Evolutionary conservation across 306 rosid species (phyloP).

Genomic region (Potentilla sterilis): DNA sequence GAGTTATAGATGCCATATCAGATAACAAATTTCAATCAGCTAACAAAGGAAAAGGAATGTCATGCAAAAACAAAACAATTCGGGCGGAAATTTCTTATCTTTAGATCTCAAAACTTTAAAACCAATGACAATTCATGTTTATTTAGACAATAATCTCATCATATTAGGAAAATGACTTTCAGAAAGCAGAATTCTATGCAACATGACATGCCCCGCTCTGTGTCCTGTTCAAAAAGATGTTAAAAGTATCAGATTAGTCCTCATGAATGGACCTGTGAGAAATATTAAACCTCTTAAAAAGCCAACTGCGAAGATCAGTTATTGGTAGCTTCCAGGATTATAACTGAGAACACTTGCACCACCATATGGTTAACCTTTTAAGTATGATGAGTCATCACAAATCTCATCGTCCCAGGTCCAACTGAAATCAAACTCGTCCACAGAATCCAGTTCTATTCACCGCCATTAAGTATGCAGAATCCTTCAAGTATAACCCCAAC

Average conservation of each 20-base stretch:
- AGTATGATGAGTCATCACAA: neutral
- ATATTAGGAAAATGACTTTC: neutral
- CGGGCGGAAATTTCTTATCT: no score
- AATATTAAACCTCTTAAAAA: no score
- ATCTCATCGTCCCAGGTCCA: neutral
- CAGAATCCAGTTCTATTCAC: neutral
- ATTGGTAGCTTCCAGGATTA: neutral
- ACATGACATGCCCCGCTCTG: neutral
- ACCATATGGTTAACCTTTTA: neutral
- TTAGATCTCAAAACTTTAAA: no score
- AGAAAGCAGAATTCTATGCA: neutral
- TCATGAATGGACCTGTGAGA: neutral
- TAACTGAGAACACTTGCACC: neutral
- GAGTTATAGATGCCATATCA: neutral
- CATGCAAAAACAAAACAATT: no score
- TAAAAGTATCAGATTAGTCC: neutral
- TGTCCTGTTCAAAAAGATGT: neutral
- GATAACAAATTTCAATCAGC: neutral
- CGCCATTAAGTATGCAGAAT: neutral
- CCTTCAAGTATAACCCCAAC: neutral
- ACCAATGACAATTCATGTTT: no score
- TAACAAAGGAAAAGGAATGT: no score
- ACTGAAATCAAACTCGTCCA: neutral
- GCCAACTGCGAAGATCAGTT: neutral
- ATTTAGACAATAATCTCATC: no score